phyloP scores from a whole-genome alignment of 305 asterid species.

The Solanum chacoense region DNA sequence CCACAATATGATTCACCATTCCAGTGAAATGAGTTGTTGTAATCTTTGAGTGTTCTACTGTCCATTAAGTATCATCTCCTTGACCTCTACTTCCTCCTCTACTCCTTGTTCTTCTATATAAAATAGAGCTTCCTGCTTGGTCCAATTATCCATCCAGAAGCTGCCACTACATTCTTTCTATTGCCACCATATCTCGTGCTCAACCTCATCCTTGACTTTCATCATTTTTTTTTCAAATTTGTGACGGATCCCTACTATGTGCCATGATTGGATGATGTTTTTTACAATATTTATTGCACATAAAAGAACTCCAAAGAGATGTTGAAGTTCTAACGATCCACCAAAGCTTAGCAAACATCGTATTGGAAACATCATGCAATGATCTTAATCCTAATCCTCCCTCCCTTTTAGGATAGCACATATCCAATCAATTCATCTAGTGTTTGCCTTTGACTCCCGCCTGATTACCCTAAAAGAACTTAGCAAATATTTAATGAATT shows the following conservation, averaged over 20 bases:
- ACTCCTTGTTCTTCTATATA: background rate
- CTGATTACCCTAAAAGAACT: too few relatives aligned
- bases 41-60: background rate
- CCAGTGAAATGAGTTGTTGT: background rate
- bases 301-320: too few relatives aligned
- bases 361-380: too few relatives aligned
- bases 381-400: too few relatives aligned
- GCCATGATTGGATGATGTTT: background rate
- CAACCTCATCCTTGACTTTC: background rate
- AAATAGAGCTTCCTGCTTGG: background rate
- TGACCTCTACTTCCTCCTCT: background rate
- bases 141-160: background rate
- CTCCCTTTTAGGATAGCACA: too few relatives aligned
- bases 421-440: too few relatives aligned
- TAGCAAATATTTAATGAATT: too few relatives aligned
- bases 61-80: background rate
- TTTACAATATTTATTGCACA: too few relatives aligned
- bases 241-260: background rate
- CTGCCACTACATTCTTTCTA: background rate
- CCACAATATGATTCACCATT: background rate
- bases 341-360: too few relatives aligned
- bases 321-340: too few relatives aligned
- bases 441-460: too few relatives aligned
- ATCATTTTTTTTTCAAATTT: background rate
- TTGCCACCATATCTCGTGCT: background rate